Evolutionary conservation across 768 basidiomycete genomes (phyloP).

Genomic region (Trametes cingulata): DNA sequence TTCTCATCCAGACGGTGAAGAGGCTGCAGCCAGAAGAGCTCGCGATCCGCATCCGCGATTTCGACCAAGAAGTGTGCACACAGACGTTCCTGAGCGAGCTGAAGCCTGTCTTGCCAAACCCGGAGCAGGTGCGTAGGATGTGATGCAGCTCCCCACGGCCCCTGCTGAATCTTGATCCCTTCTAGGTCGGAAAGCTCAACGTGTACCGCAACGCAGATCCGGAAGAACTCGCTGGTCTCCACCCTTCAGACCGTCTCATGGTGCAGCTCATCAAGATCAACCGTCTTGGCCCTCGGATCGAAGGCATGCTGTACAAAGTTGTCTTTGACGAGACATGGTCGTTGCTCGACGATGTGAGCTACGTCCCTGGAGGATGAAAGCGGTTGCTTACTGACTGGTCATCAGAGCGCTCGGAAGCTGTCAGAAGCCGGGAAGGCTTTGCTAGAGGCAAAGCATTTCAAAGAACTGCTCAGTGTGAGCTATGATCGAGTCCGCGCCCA

Average conservation of each 20-base stretch:
- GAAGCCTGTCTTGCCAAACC: slow-evolving; percentile 84
- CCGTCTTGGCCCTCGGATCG: slow-evolving; percentile 81
- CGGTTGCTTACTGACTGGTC: background rate
- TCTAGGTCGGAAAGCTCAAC: slow-evolving; percentile 85
- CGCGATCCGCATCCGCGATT: slow-evolving; percentile 78
- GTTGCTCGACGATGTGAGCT: slow-evolving; percentile 75
- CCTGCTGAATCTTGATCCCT: background rate
- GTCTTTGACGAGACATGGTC: slow-evolving; percentile 85
- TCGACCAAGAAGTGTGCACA: slow-evolving; percentile 84
- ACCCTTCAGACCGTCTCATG: slow-evolving; percentile 95
- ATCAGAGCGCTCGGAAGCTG: slow-evolving; percentile 77
- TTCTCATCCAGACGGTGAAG: slow-evolving; percentile 86
- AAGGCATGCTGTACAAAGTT: slow-evolving; percentile 93
- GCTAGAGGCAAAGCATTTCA: slow-evolving; percentile 82
- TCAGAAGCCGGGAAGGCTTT: slow-evolving; percentile 79
- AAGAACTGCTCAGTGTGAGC: slow-evolving; percentile 81
- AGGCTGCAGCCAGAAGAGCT: slow-evolving; percentile 86
- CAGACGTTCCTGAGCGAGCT: slow-evolving; percentile 89
- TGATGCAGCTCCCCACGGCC: slow-evolving; percentile 1
- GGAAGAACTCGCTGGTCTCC: slow-evolving; percentile 85
- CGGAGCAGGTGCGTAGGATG: slow-evolving; percentile 67
- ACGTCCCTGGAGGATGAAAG: background rate
- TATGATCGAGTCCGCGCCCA: background rate
- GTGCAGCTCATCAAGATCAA: slow-evolving; percentile 95
- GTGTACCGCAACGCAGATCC: slow-evolving; percentile 84